Base-by-base conservation (phyloP, 768 basidiomycete genomes). In the Tulasnella calospora region DNA sequence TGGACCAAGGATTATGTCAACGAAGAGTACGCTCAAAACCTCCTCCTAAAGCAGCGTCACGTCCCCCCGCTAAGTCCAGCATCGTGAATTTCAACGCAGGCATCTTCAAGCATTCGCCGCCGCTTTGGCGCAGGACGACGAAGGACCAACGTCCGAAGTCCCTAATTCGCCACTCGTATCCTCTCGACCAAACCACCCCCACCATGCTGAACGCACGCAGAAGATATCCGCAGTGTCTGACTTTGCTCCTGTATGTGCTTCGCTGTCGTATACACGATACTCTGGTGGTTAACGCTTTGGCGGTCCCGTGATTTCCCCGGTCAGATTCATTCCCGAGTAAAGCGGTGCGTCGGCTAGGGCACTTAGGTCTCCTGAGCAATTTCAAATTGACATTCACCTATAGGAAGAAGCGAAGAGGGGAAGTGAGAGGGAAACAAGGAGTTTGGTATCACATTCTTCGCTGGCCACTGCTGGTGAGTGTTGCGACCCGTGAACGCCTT, bases 171-270 rank as follows among this genome's bases (percentile, higher is more conserved):
- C 55, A 81, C 55, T 79, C 15, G 82, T 82, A 6, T 81, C 82
- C 33, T 82, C 80, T 61, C 51, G 80, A 0, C 81, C 1, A 51
- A 79, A 30, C 80, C 82, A 36, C 44, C 35, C 76, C 40, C 80
- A 77, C 82, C 85, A 85, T 47, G 85, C 84, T 8, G 77, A 78
- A 47, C 90, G 93, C 23, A 88, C 94, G 33, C 88, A 90, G 82
- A 95, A 94, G 84, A 90, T 96, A 8, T 90, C 92, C 73, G 94
- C 94, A 0, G 85, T 94, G 73, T 92, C 91, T 1, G 95, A 96
- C 83, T 95, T 94, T 81, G 94, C 96, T 7, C 98, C 97, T 0
- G 77, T 78, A 27, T 46, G 77, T 71, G 23, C 46, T 47, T 55
- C 41, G 41, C 74, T 27, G 27, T 75, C 47, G 33, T 27, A 23